Conservation (phyloP, 1,284 basidiomycete species). For the Fomitiporia mediterranea region DNA sequence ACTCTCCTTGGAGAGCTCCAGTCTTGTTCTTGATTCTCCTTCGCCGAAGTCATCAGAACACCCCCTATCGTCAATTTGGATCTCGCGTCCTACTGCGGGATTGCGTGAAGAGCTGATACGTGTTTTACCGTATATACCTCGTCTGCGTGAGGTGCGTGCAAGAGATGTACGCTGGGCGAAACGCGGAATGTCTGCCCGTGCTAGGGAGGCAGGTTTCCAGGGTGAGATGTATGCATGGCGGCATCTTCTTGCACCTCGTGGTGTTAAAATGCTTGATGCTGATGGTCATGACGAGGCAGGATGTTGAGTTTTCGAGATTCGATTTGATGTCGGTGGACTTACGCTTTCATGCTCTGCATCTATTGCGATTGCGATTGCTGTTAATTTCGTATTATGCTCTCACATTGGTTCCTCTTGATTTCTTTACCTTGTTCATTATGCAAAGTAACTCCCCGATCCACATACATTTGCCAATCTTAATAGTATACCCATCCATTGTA, state of each 20-base stretch:
- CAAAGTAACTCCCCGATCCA: neutral
- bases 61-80: conserved; percentile 60
- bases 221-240: conserved; percentile 74
- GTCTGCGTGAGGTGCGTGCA: conserved; percentile 51
- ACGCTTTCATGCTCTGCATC: neutral
- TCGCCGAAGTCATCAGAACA: conserved; percentile 29
- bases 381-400: neutral
- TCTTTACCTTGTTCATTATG: neutral
- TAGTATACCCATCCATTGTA: neutral
- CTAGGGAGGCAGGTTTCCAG: conserved; percentile 67
- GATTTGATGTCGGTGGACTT: neutral
- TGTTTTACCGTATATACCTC: conserved; percentile 52
- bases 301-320: neutral
- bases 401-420: neutral
- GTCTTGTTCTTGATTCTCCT: conserved; percentile 26
- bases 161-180: conserved; percentile 69
- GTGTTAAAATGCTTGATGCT: conserved; percentile 58
- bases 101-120: conserved; percentile 51
- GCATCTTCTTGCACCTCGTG: conserved; percentile 48
- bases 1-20: conserved; percentile 52
- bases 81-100: conserved; percentile 60
- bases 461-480: neutral
- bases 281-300: conserved; percentile 31
- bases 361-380: neutral
- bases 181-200: conserved; percentile 55